Base-by-base conservation (phyloP, 805 yeast genomes). In the Kuraishia molischiana region DNA sequence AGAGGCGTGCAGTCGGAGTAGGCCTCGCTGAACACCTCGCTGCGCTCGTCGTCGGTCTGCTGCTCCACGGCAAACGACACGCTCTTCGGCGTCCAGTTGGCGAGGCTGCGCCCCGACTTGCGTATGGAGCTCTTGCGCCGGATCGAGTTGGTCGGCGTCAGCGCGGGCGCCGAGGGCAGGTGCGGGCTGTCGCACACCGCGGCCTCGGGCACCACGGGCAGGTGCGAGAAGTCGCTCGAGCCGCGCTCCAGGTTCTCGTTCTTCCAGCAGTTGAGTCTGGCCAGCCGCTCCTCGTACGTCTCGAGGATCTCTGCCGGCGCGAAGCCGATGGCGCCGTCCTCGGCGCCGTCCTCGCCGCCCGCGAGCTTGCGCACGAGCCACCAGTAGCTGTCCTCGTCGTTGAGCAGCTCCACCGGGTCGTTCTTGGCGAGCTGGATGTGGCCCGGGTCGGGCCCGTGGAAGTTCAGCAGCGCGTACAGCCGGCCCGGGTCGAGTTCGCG, bases 281-380 rank as follows among this genome's bases (percentile, higher is more conserved):
- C 98, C 38, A 92, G 61, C 41, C 97, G 67, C 59, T 92, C 98
- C 34, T 78, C 82, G 43, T 85, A 87, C 0, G 95, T 85, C 58
- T 92, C 98, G 28, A 92, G 62, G 41, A 92, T 77, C 56, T 92
- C 98, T 1, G 97, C 97, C 1, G 98, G 98, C 2, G 94, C 94
- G 64, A 89, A 92, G 1, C 98, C 98, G 38, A 90, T 77, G 46
- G 77, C 71, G 3, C 79, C 79, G 53, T 78, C 83, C 43, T 42
- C 64, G 67, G 14, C 46, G n/a, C n/a, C n/a, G n/a, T n/a, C n/a
- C 42, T 44, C 48, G 9, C 41, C 44, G 42, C 60, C 63, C 11
- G 57, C 52, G 34, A 62, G 40, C 41, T 72, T 68, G 21, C 64
- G 56, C 21, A 92, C 90, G 9, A 90, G 65, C 97, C 98, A 92